Percentiles rank a stretch among this genome's conserved stretches.
These are phyloP conservation scores for Leonotis leonurus DNA, from an alignment of 257 asterid species.

Conservation along the genomic window DNA sequence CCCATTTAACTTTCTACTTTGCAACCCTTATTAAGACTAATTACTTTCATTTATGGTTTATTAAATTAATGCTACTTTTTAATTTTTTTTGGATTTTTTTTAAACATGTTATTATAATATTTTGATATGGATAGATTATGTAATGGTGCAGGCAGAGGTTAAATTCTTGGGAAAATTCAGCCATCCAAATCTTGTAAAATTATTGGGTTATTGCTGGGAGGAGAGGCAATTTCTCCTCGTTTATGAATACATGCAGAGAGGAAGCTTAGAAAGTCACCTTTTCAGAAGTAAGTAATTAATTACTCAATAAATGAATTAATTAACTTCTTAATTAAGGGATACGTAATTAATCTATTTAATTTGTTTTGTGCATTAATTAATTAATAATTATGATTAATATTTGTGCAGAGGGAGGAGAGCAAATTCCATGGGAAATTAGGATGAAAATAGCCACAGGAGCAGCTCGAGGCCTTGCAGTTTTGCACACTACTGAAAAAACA, in stretches of 20 bases:
- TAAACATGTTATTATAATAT: no score
- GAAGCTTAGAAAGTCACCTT: slow-evolving; percentile 86
- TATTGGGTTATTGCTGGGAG: slow-evolving; percentile 91
- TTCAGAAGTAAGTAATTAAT: slow-evolving; percentile 51
- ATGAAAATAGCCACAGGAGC: slow-evolving; percentile 73
- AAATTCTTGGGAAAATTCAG: slow-evolving; percentile 76
- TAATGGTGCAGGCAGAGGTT: slow-evolving; percentile 77
- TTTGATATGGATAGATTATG: not conserved
- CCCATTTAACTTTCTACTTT: no score
- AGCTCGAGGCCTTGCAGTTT: slow-evolving; percentile 59
- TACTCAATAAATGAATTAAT: no score
- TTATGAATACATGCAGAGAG: slow-evolving; percentile 74
- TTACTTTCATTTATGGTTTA: no score
- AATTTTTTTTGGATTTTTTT: no score
- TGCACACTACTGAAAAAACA: slow-evolving; percentile 61
- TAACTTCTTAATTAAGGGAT: not conserved
- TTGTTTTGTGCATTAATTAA: no score
- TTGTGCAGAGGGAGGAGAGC: slow-evolving; percentile 52
- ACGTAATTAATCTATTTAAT: no score
- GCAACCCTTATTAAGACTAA: no score
- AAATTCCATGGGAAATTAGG: slow-evolving; percentile 74
- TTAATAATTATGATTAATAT: not conserved
- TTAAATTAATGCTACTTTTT: no score
- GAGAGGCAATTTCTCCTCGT: slow-evolving; percentile 67
- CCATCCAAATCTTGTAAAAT: slow-evolving; percentile 79